These are phyloP conservation scores for Magnaporthales sp. DNA, from an alignment of 2,329 filamentous ascomycete species.

Conservation along the genomic window DNA sequence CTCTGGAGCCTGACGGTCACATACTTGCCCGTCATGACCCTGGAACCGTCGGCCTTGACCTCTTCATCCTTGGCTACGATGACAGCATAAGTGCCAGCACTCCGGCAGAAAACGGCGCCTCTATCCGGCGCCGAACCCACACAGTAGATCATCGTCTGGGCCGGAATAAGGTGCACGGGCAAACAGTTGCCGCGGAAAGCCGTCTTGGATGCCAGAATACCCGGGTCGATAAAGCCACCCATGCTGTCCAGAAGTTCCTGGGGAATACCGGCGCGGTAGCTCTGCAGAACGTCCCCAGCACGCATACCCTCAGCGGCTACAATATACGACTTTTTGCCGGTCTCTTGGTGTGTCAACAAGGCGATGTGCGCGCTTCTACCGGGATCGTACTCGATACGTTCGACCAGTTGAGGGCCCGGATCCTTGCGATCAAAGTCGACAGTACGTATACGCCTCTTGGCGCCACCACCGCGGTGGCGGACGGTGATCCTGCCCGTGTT, in stretches of 20 bases:
- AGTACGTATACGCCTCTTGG: conserved; percentile 82
- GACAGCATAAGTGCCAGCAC: conserved; percentile 84
- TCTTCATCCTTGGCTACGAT: conserved; percentile 80
- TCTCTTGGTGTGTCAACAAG: conserved; percentile 66
- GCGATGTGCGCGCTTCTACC: conserved; percentile 91
- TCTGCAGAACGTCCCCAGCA: conserved; percentile 84
- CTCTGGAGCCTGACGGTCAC: conserved; percentile 84
- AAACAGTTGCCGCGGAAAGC: conserved; percentile 92
- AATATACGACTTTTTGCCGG: conserved; percentile 77
- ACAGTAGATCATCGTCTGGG: conserved; percentile 88
- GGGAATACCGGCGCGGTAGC: conserved; percentile 84
- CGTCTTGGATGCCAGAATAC: conserved; percentile 91
- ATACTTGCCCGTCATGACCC: conserved; percentile 61
- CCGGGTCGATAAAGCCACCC: conserved; percentile 87
- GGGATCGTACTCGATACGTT: conserved; percentile 94
- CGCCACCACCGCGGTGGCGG: conserved; percentile 84
- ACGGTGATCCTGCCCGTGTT: conserved; percentile 79
- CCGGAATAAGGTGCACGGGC: conserved; percentile 88
- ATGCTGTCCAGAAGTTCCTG: conserved; percentile 79
- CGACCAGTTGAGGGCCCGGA: conserved; percentile 77
- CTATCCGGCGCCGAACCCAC: conserved; percentile 69
- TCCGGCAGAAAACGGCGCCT: conserved; percentile 84
- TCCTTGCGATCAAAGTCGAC: conserved; percentile 78
- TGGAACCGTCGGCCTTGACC: conserved; percentile 48
- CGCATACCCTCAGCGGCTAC: conserved; percentile 91